phyloP scores from a whole-genome alignment of 371 early-diverging fungal species.

The Apophysomyces variabilis region DNA sequence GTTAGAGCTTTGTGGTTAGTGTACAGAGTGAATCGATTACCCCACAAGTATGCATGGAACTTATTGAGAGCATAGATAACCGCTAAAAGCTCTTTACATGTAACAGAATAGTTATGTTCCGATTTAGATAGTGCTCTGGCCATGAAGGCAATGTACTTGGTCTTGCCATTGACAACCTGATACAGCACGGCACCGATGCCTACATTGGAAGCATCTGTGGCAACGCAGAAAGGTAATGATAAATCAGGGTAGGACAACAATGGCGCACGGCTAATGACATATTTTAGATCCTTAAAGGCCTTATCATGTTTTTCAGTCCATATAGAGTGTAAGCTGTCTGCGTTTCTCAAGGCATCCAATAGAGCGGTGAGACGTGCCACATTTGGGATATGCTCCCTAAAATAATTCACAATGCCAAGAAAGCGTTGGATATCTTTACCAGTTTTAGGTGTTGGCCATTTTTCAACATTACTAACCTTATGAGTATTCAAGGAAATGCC shows the following conservation, averaged over 20 bases:
- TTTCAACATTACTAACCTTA: slow-evolving; percentile 20
- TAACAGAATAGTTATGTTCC: slow-evolving; percentile 11
- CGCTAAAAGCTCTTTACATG: background rate
- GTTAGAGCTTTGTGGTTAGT: slow-evolving; percentile 28
- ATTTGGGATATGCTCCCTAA: slow-evolving; percentile 12
- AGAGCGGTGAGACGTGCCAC: too few relatives aligned
- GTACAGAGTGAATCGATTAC: slow-evolving; percentile 22
- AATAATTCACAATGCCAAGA: slow-evolving; percentile 31
- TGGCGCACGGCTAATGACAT: background rate
- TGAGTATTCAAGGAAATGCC: slow-evolving; percentile 15
- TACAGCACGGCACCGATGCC: slow-evolving; percentile 38
- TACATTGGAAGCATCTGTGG: slow-evolving; percentile 40
- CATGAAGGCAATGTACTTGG: slow-evolving; percentile 18
- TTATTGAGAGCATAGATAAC: slow-evolving; percentile 16
- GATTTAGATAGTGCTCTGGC: slow-evolving; percentile 1
- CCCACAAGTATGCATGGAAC: slow-evolving; percentile 41
- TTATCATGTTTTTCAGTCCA: too few relatives aligned
- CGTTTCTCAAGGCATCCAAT: too few relatives aligned
- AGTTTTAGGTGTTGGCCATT: slow-evolving; percentile 16
- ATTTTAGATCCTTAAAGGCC: background rate
- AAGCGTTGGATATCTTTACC: slow-evolving; percentile 23
- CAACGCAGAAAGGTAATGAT: slow-evolving; percentile 26
- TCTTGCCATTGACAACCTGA: slow-evolving; percentile 14
- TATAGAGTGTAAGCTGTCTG: too few relatives aligned
- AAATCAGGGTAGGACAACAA: slow-evolving; percentile 22